A percentile compares a stretch with the other conserved stretches of the same genome.
phyloP scores from a whole-genome alignment of 305 asterid species.

The Solanum hybrid region DNA sequence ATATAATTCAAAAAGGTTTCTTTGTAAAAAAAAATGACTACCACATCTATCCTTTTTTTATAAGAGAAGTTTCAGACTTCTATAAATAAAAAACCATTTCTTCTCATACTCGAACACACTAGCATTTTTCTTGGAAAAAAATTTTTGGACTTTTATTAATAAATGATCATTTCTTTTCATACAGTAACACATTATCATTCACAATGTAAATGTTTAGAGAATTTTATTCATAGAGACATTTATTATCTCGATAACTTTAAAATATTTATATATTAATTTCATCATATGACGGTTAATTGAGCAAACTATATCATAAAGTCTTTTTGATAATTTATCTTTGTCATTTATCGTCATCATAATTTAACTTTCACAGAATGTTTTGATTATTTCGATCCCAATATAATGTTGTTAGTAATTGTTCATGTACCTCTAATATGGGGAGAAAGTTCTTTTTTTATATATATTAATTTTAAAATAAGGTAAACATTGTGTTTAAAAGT shows the following conservation, averaged over 20 bases:
- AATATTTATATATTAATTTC: not conserved
- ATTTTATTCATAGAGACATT: not conserved
- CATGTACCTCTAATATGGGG: not conserved
- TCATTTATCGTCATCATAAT: not conserved
- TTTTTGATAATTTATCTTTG: not conserved
- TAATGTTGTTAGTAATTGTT: not conserved
- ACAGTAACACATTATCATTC: not conserved
- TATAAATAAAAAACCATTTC: not conserved
- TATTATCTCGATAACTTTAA: not conserved
- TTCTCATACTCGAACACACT: not conserved
- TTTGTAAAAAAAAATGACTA: not conserved
- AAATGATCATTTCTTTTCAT: not conserved
- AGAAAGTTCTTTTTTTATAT: not conserved
- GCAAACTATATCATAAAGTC: not conserved
- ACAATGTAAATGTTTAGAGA: not conserved
- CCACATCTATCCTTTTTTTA: not conserved
- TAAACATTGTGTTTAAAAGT: not conserved
- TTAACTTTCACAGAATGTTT: not conserved
- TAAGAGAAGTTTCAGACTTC: not conserved
- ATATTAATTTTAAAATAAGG: not conserved
- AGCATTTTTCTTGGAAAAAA: not conserved
- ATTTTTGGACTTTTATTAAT: not conserved
- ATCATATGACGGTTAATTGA: not conserved
- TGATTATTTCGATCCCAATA: not conserved
- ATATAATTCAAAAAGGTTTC: not conserved